These are phyloP conservation scores for Pestalotiopsis sp. DNA, from an alignment of 2,329 filamentous ascomycete genomes.

Conservation along the genomic window DNA sequence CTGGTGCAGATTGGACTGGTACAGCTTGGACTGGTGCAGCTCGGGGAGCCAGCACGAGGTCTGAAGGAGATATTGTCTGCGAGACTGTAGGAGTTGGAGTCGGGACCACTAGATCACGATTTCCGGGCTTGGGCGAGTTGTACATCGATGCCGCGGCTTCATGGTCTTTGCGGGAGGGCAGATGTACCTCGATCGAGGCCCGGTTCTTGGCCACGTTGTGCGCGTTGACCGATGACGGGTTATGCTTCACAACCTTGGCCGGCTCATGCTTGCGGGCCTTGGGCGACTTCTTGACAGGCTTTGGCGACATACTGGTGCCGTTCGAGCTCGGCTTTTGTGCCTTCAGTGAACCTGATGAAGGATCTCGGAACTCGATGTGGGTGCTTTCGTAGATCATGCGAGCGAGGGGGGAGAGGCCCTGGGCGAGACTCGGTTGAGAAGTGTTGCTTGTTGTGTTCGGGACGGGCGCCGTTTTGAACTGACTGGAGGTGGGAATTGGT, in stretches of 20 bases:
- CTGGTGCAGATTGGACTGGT: background rate
- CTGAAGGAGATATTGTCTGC: constrained; percentile 11
- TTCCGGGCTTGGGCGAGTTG: constrained; percentile 14
- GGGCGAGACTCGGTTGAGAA: constrained; percentile 32
- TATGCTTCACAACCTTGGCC: constrained; percentile 39
- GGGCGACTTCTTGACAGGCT: constrained; percentile 30
- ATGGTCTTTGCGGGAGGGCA: constrained; percentile 27
- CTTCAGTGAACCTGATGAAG: constrained; percentile 35
- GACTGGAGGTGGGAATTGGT: constrained; percentile 41
- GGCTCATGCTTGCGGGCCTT: constrained; percentile 29
- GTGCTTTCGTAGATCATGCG: constrained; percentile 47
- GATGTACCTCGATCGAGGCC: constrained; percentile 27
- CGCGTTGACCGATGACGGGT: constrained; percentile 35
- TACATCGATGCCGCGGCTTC: constrained; percentile 21
- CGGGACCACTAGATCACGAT: background rate
- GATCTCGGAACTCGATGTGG: constrained; percentile 39
- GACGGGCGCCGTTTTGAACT: constrained; percentile 55
- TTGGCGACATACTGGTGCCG: constrained; percentile 26
- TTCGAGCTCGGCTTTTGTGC: constrained; percentile 28
- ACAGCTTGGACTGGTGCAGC: background rate
- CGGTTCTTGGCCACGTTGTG: constrained; percentile 28
- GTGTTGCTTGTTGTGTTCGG: constrained; percentile 24
- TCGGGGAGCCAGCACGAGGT: constrained; percentile 2
- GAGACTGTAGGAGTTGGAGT: background rate
- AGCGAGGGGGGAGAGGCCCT: constrained; percentile 51